These are phyloP conservation scores for Globisporangium paroecandrum DNA, from an alignment of 352 stramenopile species.

Conservation along the genomic window DNA sequence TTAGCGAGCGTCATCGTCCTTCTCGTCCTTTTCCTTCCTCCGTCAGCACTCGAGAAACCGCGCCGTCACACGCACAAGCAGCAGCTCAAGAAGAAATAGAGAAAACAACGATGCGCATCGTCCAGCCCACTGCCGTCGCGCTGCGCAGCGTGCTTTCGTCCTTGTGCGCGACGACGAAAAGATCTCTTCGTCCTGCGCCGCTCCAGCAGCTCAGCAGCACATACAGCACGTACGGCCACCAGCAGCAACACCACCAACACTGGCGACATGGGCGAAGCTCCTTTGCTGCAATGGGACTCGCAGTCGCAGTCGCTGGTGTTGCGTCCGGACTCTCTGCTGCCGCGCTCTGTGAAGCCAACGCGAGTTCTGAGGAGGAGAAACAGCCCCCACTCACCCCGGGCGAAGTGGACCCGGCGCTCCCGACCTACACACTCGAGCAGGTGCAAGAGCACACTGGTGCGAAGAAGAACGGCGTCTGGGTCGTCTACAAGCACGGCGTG, in stretches of 20 bases:
- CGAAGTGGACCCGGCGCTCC: slow-evolving; percentile 36
- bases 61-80: background rate
- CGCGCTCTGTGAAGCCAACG: slow-evolving; percentile 20
- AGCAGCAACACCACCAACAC: background rate
- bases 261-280: background rate
- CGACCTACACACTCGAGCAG: slow-evolving; percentile 64
- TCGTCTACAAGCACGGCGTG: slow-evolving; percentile 92
- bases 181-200: slow-evolving; percentile 1
- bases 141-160: slow-evolving; percentile 12
- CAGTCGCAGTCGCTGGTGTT: slow-evolving; percentile 8
- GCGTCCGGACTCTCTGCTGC: background rate
- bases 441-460: slow-evolving; percentile 71
- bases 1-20: background rate
- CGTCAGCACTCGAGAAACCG: background rate
- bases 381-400: slow-evolving; percentile 21
- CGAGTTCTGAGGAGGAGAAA: slow-evolving; percentile 2
- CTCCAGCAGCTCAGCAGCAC: slow-evolving; percentile 4
- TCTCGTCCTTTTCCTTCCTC: background rate
- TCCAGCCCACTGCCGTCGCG: background rate
- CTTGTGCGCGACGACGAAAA: background rate
- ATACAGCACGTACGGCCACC: background rate
- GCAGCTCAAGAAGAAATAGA: background rate
- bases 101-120: slow-evolving; percentile 2
- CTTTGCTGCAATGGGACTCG: background rate
- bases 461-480: slow-evolving; percentile 85